Base-by-base conservation (phyloP, 495 filamentous ascomycete genomes). In the Acidiella bohemica region DNA sequence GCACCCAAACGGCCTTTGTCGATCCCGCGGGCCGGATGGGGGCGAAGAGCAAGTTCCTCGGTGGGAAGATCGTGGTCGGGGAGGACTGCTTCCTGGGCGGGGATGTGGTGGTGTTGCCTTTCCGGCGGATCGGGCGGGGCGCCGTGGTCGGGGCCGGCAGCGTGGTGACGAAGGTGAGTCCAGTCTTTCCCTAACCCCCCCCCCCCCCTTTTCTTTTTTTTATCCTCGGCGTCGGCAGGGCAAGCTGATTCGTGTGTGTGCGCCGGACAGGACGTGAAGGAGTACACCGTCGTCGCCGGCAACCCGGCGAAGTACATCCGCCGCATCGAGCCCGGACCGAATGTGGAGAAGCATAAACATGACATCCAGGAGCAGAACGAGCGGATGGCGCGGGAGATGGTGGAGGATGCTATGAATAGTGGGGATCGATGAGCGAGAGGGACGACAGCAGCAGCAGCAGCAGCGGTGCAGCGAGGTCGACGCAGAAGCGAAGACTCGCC, bases 1-100 rank as follows among this genome's bases (percentile, higher is more conserved):
- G 46, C n/a, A 80, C 75, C 34, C 75, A 77, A 19, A 85, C 75
- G 25, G 72, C 82, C 45, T 74, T 75, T 43, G 76, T 80, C 7
- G 84, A 90, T 62, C 78, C 81, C 42, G 72, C 79, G 54, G 70
- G 73, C 49, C 67, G 86, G 19, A 72, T 76, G 41, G 88, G 85
- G 3, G 78, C 77, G 37, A 70, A 73, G 47, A 84, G 84, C 27
- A 73, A 72, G 5, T 78, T 80, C 44, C 58, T 77, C 34, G 87
- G 81, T 2, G 73, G 75, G 24, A 67, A 71, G 5, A 78, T 97
- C 37, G 68, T 68, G 12, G 88, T 97, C 45, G 84, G 82, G 49
- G 82, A 88, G 36, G 84, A 95, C 50, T 86, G 83, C 48, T 88
- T 81, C 72, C 78, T 94, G 50, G 88, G 87, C 14, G 80, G 79